A percentile compares a stretch with the other conserved stretches of the same genome.
These are phyloP conservation scores for Asparagopsis taxiformis DNA, from an alignment of 31 red algal genomes.

Conservation along the genomic window DNA sequence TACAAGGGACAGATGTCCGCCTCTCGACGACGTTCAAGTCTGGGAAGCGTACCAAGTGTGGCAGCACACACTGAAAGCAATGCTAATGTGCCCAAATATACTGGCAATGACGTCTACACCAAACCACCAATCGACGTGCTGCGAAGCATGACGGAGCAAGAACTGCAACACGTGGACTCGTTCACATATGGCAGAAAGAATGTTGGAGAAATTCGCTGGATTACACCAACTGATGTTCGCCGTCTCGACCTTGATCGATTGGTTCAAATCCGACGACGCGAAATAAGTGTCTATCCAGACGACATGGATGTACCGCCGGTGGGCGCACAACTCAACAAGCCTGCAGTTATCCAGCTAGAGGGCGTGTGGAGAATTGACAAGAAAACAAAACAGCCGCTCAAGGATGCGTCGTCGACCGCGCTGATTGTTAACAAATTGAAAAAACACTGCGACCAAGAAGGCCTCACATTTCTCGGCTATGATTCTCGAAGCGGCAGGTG, in stretches of 20 bases:
- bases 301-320: slow-evolving; percentile 43
- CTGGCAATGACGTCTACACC: slow-evolving; percentile 67
- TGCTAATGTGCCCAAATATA: slow-evolving; percentile 39
- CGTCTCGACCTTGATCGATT: slow-evolving; percentile 63
- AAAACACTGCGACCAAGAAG: slow-evolving; percentile 68
- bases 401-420: slow-evolving; percentile 38
- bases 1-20: slow-evolving; percentile 19
- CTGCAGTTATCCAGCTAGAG: slow-evolving; percentile 62
- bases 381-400: slow-evolving; percentile 48
- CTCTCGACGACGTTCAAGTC: background rate
- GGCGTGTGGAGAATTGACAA: slow-evolving; percentile 70
- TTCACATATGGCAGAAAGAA: slow-evolving; percentile 65
- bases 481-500: slow-evolving; percentile 75
- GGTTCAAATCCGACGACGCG: slow-evolving; percentile 56
- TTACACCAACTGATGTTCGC: slow-evolving; percentile 63
- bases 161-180: slow-evolving; percentile 45
- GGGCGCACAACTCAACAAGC: slow-evolving; percentile 66
- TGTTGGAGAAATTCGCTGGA: slow-evolving; percentile 75
- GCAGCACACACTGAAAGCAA: background rate
- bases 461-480: slow-evolving; percentile 73
- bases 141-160: slow-evolving; percentile 31
- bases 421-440: slow-evolving; percentile 69
- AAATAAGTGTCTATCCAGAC: slow-evolving; percentile 77
- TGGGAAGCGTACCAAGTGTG: slow-evolving; percentile 4
- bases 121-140: slow-evolving; percentile 55